Percentiles rank a stretch among this genome's conserved stretches.
phyloP scores from a whole-genome alignment of 148 eudicot genomes.

The Fagopyrum homotropicum region DNA sequence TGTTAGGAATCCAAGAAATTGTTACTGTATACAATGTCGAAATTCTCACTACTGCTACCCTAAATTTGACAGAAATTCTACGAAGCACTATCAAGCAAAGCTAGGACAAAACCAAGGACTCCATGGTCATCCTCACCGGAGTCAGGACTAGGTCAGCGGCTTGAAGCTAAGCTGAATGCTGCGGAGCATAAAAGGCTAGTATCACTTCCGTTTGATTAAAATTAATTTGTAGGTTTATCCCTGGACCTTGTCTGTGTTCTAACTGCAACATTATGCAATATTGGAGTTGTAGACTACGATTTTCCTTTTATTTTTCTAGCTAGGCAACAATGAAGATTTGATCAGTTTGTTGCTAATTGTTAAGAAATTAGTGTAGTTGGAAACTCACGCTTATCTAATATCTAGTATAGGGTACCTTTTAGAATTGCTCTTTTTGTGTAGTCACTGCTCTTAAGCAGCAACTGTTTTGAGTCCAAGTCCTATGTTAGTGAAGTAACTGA shows the following conservation, averaged over 20 bases:
- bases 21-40: neutral
- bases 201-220: constrained; percentile 11
- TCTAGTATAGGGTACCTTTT: neutral
- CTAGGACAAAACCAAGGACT: constrained; percentile 72
- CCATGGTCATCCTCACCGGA: constrained; percentile 57
- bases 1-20: neutral
- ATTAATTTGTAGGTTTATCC: neutral
- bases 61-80: constrained; percentile 50
- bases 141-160: constrained; percentile 68
- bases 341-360: neutral
- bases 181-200: constrained; percentile 87
- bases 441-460: neutral
- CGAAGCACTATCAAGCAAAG: constrained; percentile 70
- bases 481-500: neutral
- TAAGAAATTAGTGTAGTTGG: neutral
- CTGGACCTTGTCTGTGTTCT: neutral
- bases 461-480: neutral
- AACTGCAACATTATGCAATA: neutral
- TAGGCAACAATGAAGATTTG: neutral
- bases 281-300: neutral
- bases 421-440: neutral
- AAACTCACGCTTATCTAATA: neutral
- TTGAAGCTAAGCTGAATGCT: constrained; percentile 92
- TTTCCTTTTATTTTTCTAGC: neutral
- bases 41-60: constrained; percentile 9